Evolutionary conservation across 495 filamentous ascomycete genomes (phyloP).

Genomic region (Lophiotrema nucula): DNA sequence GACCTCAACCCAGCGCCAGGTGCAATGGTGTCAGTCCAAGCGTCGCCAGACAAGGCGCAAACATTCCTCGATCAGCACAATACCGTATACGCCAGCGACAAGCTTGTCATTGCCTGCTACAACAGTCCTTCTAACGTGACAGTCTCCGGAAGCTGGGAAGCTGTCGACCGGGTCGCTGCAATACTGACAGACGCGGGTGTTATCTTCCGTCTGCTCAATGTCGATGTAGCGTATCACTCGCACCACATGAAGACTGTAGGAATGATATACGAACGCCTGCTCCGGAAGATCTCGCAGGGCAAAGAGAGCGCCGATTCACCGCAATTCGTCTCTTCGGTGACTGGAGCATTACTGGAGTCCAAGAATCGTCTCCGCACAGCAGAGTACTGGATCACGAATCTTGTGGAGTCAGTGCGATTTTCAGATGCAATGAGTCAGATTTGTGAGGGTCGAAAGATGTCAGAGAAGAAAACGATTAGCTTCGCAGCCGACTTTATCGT

Average conservation of each 20-base stretch:
- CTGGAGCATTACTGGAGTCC: not conserved
- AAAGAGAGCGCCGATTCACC: not conserved
- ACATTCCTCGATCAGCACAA: not conserved
- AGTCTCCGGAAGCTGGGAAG: not conserved
- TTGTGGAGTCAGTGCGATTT: conserved; percentile 46
- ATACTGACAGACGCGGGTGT: not conserved
- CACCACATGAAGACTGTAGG: not conserved
- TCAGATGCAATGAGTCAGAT: conserved; percentile 45
- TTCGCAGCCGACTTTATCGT: conserved; percentile 1
- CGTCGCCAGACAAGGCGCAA: not conserved
- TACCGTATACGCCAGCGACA: not conserved
- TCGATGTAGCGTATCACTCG: conserved; percentile 14
- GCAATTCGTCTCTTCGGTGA: not conserved
- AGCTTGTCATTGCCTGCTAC: conserved; percentile 3
- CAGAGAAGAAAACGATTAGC: not conserved
- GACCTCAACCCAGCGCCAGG: not conserved
- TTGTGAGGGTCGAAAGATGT: not conserved
- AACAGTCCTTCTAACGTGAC: conserved; percentile 15
- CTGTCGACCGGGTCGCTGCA: not conserved
- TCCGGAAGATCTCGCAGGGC: not conserved
- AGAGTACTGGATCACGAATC: conserved; percentile 7
- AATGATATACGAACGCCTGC: not conserved
- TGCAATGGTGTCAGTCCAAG: not conserved
- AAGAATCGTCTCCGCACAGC: not conserved
- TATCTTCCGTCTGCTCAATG: not conserved